These are phyloP conservation scores for Ophiostoma sp. DNA, from an alignment of 2,329 filamentous ascomycete genomes.

Conservation along the genomic window DNA sequence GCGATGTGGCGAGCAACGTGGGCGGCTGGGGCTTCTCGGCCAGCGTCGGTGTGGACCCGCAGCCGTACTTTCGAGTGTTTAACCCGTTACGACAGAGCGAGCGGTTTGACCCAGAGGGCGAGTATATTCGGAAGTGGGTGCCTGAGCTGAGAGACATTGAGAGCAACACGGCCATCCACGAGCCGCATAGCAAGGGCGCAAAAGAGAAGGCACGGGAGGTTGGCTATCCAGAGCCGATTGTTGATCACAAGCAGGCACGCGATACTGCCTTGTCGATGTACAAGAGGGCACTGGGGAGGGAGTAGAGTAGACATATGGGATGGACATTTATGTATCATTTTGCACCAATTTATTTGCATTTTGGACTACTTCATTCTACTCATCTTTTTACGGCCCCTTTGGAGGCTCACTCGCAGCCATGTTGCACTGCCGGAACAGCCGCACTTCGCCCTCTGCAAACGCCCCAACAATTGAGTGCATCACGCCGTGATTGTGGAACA, in stretches of 20 bases:
- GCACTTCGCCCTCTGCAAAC: conserved; percentile 70
- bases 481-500: conserved; percentile 77
- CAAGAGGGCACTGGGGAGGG: conserved; percentile 33
- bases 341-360: not conserved
- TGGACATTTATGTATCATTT: not conserved
- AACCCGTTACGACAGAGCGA: conserved; percentile 83
- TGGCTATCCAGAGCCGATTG: conserved; percentile 73
- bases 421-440: conserved; percentile 78
- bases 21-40: conserved; percentile 57
- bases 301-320: not conserved
- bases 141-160: conserved; percentile 70
- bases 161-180: conserved; percentile 71
- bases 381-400: conserved; percentile 13
- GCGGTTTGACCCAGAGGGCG: conserved; percentile 76
- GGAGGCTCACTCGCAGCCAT: conserved; percentile 60
- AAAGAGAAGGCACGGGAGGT: conserved; percentile 59
- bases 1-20: conserved; percentile 78
- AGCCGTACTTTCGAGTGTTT: conserved; percentile 90
- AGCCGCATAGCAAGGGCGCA: conserved; percentile 71
- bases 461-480: conserved; percentile 75
- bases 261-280: conserved; percentile 48
- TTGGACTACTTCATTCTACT: not conserved
- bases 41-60: conserved; percentile 41
- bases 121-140: conserved; percentile 82
- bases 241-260: conserved; percentile 70